Evolutionary conservation across 805 yeast genomes (phyloP).

Genomic region (Metschnikowia borealis): DNA sequence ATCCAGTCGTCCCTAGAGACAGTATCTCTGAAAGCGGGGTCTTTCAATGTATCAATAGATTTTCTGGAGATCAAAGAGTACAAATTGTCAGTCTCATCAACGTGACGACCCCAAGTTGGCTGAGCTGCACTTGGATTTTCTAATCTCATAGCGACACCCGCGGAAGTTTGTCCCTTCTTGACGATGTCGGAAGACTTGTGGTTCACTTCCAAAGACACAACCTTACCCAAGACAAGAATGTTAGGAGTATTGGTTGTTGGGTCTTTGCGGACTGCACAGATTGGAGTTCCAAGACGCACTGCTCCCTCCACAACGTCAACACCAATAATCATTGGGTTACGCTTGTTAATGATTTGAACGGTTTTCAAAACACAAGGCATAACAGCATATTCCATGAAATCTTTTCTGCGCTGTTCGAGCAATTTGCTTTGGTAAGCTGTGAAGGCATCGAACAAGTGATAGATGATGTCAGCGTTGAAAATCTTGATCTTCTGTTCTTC

Average conservation of each 20-base stretch:
- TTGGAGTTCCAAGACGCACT: constrained; percentile 88
- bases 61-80: constrained; percentile 88
- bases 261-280: constrained; percentile 86
- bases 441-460: constrained; percentile 93
- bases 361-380: constrained; percentile 96
- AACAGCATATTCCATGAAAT: constrained; percentile 80
- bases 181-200: constrained; percentile 78
- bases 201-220: constrained; percentile 90
- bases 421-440: constrained; percentile 86
- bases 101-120: constrained; percentile 99
- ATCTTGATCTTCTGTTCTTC: constrained; percentile 86
- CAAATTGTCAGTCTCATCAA: constrained; percentile 84
- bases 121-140: constrained; percentile 90
- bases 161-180: constrained; percentile 91
- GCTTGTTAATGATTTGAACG: constrained; percentile 92
- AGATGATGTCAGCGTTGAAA: constrained; percentile 94
- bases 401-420: constrained; percentile 86
- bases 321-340: constrained; percentile 99
- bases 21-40: constrained; percentile 93
- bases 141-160: constrained; percentile 98
- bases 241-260: constrained; percentile 76
- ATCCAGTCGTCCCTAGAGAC: constrained; percentile 97
- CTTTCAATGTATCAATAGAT: constrained; percentile 95
- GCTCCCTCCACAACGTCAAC: constrained; percentile 94
- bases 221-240: constrained; percentile 78